Base-by-base conservation (phyloP, 208 protist species). In the Willaertia magna region DNA sequence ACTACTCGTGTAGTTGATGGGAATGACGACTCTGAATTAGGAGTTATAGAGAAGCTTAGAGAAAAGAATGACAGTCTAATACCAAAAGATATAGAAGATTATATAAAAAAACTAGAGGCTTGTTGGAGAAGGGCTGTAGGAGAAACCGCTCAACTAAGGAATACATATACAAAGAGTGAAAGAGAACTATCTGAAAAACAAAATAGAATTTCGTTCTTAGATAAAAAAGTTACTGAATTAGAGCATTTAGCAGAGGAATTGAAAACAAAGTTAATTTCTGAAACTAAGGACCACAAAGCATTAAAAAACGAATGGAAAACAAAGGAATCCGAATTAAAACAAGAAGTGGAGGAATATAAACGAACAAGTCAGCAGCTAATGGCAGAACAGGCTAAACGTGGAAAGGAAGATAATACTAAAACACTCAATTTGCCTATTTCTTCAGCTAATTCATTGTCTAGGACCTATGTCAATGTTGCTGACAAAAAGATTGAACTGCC, bases 31-130 rank as follows among this genome's bases (percentile, higher is more conserved):
- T 42, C 18, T 34, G 30, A 76, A 18, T 20, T 76, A 43, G 30
- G 7, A 49, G 26, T 74, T 7, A 74, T 30, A 6, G 59, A 74
- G 26, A 74, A 6, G 7, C 6, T 39, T 39, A 30, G n/a, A 18
- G 26, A 40, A 22, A 47, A 16, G 0, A 26, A 49, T 11, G 59
- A 20, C 9, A 16, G 43, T 40, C 26, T 81, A 2, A n/a, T 81
- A 40, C 76, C 76, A n/a, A 81, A 81, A 81, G 76, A 81, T 39
- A 49, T 81, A 18, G 76, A 81, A 12, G 44, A 81, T 11, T 81
- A 81, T 42, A 81, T 81, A 44, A 81, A 81, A 51, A 81, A 81
- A 14, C 43, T 81, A 6, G 76, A 81, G 39, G 12, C 22, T 1
- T 81, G 76, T 81, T 81, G 76, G 76, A 81, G 76, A 39, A 81